Base-by-base conservation (phyloP, 306 rosid species). In the Sicyos baderoa region DNA sequence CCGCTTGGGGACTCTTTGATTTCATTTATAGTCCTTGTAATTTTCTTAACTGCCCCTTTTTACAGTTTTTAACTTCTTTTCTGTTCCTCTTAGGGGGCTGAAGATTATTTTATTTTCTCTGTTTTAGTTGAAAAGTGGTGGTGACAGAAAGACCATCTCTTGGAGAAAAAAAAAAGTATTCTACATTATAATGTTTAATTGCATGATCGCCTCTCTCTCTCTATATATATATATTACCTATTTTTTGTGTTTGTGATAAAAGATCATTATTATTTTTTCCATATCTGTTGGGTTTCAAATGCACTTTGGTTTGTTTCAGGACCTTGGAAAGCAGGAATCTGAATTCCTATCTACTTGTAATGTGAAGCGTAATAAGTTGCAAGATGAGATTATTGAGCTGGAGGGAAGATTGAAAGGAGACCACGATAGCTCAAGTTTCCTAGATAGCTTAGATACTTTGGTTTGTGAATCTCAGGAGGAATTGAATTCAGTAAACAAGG, bases 401-500 rank as follows among this genome's bases (percentile, higher is more conserved):
- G 88, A 82, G 90, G 78, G 58, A 68, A 82, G 80, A 73, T 18
- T 85, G 47, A 80, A 51, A 55, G 76, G 63, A 75, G 90, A 79
- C 42, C 48, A 35, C 55, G 82, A 85, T 74, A 51, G 71, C 74
- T 18, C 77, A 75, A 77, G 60, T 58, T 78, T 82, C 19, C 52
- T 75, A 9, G 84, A 89, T 72, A 83, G 70, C 44, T 74, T 88
- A 37, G 75, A 76, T 68, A 61, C 56, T 76, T 79, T 81, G 51
- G 58, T 76, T 18, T 72, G 77, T 66, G 88, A 84, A 74, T 80
- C 84, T 60, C 72, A 64, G 70, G 91, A 84, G 72, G 77, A 74
- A 54, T 44, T 89, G 56, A 25, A 85, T 82, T 82, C 79, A 66
- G 80, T 78, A 37, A 88, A 82, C 80, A 86, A 72, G 98, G 98